Base-by-base conservation (phyloP, 768 basidiomycete species). In the Termitomyces eurrhizus region DNA sequence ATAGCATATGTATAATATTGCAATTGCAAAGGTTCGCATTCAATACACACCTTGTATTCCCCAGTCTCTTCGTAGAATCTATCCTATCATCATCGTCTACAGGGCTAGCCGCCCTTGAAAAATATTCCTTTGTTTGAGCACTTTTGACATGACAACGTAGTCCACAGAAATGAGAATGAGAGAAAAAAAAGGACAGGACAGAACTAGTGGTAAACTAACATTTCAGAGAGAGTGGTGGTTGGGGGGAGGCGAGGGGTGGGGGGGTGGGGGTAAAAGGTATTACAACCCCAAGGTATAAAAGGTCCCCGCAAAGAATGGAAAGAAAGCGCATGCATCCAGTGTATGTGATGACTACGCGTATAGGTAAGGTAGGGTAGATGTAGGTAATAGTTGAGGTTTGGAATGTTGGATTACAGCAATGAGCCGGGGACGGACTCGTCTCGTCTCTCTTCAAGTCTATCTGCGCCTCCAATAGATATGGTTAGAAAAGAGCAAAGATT, bases 381-480 rank as follows among this genome's bases (percentile, higher is more conserved):
- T 48, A 29, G 46, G 5, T 14, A 6, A 16, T 29, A 3, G 8
- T 46, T 4, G 21, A 11, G 4, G 9, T 8, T 9, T 24, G 3
- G 46, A 32, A 3, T 18, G 26, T 18, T 16, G 2, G 32, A 50
- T 50, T 50, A 50, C 16, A 50, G 32, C 29, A 33, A 16, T 26
- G 13, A 2, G 21, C 21, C 45, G 24, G 3, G 21, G 26, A 26
- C 6, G 12, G 11, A 13, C 14, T 48, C 6, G 29, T 29, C 29
- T 48, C 42, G 52, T 57, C 48, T 12, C 4, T 44, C n/a, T 9
- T 44, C 42, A 6, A 18, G n/a, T 60, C 51, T 57, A 49, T 45
- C 32, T 56, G 49, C 49, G 36, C 51, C 51, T 54, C 49, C 42
- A 58, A 49, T 62, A 58, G n/a, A 51, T 56, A 46, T 39, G 41